Conservation (phyloP, 352 stramenopile genomes). For the Pythium dissotocum region DNA sequence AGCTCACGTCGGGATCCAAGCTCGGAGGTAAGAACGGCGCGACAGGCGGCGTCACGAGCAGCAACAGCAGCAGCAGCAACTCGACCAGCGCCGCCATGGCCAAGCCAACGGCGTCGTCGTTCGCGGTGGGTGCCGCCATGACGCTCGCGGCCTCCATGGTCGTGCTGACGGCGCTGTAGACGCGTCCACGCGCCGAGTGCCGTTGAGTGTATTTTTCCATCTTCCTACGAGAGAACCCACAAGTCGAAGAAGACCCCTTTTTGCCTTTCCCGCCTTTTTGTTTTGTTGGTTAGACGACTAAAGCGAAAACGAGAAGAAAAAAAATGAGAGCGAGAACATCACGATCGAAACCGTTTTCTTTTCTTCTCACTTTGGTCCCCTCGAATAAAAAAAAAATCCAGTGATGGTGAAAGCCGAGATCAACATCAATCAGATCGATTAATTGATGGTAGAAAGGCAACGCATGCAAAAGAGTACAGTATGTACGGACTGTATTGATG, state of each 20-base stretch:
- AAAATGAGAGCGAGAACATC: too few species aligned
- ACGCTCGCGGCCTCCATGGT: slow-evolving; percentile 3
- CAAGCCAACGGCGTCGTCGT: slow-evolving; percentile 1
- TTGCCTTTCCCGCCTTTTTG: too few species aligned
- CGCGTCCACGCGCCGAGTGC: not conserved
- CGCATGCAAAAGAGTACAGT: not conserved
- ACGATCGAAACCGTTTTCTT: too few species aligned
- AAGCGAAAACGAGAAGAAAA: too few species aligned
- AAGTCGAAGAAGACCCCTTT: too few species aligned
- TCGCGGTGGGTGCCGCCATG: not conserved
- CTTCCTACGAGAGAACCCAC: too few species aligned
- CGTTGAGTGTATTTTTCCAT: not conserved
- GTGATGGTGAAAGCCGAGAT: too few species aligned
- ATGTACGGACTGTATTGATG: not conserved
- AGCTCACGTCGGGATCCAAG: slow-evolving; percentile 27
- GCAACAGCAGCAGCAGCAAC: slow-evolving; percentile 4
- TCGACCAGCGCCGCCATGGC: not conserved
- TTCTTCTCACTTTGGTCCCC: too few species aligned
- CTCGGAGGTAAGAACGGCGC: slow-evolving; percentile 22
- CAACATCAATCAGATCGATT: not conserved
- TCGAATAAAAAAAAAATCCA: too few species aligned
- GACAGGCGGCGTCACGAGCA: slow-evolving; percentile 9
- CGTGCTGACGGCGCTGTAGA: slow-evolving; percentile 11
- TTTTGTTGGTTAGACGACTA: too few species aligned
- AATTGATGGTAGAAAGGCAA: not conserved